Evolutionary conservation across 768 basidiomycete species (phyloP).

Genomic region (Gymnopilus dilepis): DNA sequence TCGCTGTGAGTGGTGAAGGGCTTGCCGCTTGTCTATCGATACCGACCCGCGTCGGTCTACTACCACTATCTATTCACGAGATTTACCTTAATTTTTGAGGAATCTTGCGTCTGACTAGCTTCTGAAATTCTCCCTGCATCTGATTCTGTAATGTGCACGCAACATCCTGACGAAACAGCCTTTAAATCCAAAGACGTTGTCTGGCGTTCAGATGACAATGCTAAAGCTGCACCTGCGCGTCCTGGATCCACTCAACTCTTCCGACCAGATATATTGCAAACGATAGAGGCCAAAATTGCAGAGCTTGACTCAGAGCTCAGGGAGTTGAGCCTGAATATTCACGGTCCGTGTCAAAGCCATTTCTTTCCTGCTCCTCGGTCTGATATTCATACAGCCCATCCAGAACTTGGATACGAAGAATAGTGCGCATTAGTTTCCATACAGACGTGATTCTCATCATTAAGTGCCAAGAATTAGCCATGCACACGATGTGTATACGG

Average conservation of each 20-base stretch:
- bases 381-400: slow-evolving; percentile 53
- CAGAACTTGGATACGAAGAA: slow-evolving; percentile 74
- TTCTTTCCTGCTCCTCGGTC: background rate
- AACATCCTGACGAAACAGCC: slow-evolving; percentile 20
- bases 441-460: background rate
- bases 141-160: slow-evolving; percentile 34
- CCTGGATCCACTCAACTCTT: slow-evolving; percentile 45
- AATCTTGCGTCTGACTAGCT: too few species aligned
- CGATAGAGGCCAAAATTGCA: slow-evolving; percentile 62
- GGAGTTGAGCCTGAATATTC: slow-evolving; percentile 72
- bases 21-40: too few species aligned
- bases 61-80: too few species aligned
- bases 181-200: slow-evolving; percentile 26
- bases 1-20: too few species aligned
- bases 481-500: slow-evolving; percentile 73
- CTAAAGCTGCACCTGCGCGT: slow-evolving; percentile 29
- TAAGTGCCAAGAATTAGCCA: slow-evolving; percentile 43
- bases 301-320: slow-evolving; percentile 60
- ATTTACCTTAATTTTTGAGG: too few species aligned
- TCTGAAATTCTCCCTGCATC: too few species aligned
- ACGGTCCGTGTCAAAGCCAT: slow-evolving; percentile 44
- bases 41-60: too few species aligned
- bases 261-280: slow-evolving; percentile 61
- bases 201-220: slow-evolving; percentile 51
- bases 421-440: slow-evolving; percentile 42